Evolutionary conservation across 169 alveolate species (phyloP), one percentile per base, ranked within the genome.

Genomic region (Cytauxzoon felis): DNA sequence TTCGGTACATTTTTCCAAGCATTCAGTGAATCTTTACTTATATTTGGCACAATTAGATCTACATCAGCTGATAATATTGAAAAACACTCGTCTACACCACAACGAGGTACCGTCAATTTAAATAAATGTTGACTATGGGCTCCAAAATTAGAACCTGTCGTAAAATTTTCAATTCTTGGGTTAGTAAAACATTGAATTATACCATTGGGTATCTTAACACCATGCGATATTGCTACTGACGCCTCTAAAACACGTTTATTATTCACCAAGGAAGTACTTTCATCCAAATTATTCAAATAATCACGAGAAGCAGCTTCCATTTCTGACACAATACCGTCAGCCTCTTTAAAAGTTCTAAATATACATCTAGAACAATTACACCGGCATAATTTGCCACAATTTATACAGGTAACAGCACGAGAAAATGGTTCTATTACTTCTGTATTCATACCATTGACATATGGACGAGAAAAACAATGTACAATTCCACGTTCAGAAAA

Each of bases 401-500:
- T 56, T 5, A 33, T 59, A 58, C 84, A 73, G 19, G 51, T 63
- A 9, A 48, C 78, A n/a, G 84, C 68, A 21, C 84, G 43, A 40
- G 29, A 48, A 66, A 73, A 73, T 21, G 53, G 50, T 48, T 47
- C 73, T 9, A 27, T 33, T 3, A 36, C 61, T 43, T 38, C 19
- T 26, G 56, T 48, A 34, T 50, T 59, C 38, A 56, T 30, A 18
- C 51, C 84, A n/a, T 24, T 42, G 42, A 16, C 18, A 41, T 73
- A 73, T 18, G 84, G 84, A 13, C 64, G 60, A 18, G 69, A 57
- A 18, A 73, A 73, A 50, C 57, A 57, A 59, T 73, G 84, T 6
- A 73, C 65, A 23, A 73, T 63, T 7, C 84, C 84, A n/a, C 84
- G 19, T 18, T 73, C 84, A 34, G 68, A 11, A 70, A 59, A 73